Conservation (phyloP, 768 basidiomycete genomes). For the Serendipita sp. region DNA sequence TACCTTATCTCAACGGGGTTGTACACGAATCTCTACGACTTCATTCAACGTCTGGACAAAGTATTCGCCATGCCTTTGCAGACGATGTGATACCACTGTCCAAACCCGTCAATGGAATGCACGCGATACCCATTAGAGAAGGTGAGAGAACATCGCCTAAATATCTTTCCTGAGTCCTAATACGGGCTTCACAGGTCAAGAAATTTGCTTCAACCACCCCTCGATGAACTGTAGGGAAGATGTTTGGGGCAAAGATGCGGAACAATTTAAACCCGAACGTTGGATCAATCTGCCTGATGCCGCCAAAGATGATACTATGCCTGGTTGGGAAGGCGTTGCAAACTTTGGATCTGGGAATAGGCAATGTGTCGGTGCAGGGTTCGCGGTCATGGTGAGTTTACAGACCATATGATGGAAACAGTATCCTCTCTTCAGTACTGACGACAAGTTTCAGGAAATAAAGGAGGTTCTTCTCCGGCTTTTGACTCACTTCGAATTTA, state of each 20-base stretch:
- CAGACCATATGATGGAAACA: background rate
- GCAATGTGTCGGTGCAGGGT: background rate
- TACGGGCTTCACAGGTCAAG: background rate
- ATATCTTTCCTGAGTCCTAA: too few species aligned
- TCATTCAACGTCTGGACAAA: constrained; percentile 4
- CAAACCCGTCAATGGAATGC: background rate
- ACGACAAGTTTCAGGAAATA: background rate
- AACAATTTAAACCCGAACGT: background rate
- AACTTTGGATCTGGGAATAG: background rate
- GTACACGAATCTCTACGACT: background rate
- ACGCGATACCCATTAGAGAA: too few species aligned
- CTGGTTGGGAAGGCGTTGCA: constrained; percentile 1
- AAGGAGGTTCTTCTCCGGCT: background rate
- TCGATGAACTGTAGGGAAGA: background rate
- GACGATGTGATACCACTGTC: background rate
- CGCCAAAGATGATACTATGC: background rate
- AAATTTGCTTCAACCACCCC: background rate
- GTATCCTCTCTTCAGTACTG: background rate
- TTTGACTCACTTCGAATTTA: background rate
- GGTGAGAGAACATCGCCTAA: too few species aligned
- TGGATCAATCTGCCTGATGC: background rate
- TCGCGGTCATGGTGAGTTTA: background rate
- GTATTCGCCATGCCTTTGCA: background rate
- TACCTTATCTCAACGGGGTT: background rate
- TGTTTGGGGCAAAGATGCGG: background rate